phyloP scores from a whole-genome alignment of 1,284 basidiomycete species.

The Exobasidium cylindrosporum region DNA sequence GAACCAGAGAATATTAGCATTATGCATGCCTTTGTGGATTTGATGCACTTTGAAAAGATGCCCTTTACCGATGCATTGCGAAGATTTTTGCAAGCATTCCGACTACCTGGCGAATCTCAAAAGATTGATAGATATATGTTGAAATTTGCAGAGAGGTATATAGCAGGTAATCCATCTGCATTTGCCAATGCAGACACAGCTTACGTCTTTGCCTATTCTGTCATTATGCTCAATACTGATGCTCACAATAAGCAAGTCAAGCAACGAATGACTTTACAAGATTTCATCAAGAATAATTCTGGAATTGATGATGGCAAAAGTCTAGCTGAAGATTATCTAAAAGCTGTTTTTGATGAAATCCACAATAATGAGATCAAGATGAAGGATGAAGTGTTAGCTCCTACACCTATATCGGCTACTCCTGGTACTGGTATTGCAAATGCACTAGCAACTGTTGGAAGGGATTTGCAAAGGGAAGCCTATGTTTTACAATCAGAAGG shows the following conservation, averaged over 20 bases:
- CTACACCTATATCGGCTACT: constrained; percentile 16
- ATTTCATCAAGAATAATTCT: constrained; percentile 55
- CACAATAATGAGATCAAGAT: constrained; percentile 55
- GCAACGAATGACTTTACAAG: constrained; percentile 52
- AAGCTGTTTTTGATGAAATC: constrained; percentile 50
- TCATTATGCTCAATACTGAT: constrained; percentile 56
- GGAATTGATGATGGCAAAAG: constrained; percentile 52
- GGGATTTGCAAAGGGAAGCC: constrained; percentile 52
- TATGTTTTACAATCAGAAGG: constrained; percentile 53
- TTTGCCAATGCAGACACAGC: constrained; percentile 56
- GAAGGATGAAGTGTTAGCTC: constrained; percentile 45
- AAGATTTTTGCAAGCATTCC: constrained; percentile 52
- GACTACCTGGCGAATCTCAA: constrained; percentile 53
- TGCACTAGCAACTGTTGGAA: constrained; percentile 50
- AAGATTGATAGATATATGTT: constrained; percentile 56
- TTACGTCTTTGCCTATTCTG: constrained; percentile 55
- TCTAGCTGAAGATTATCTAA: constrained; percentile 49
- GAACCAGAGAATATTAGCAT: constrained; percentile 52
- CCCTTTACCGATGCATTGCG: constrained; percentile 51
- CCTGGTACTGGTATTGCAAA: constrained; percentile 36
- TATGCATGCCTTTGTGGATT: constrained; percentile 55
- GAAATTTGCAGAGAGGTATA: constrained; percentile 54
- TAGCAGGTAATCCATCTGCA: constrained; percentile 47
- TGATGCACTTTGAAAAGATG: constrained; percentile 52
- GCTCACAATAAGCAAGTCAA: constrained; percentile 55